Conservation (phyloP, 768 basidiomycete genomes). For the Mrakia gelida region DNA sequence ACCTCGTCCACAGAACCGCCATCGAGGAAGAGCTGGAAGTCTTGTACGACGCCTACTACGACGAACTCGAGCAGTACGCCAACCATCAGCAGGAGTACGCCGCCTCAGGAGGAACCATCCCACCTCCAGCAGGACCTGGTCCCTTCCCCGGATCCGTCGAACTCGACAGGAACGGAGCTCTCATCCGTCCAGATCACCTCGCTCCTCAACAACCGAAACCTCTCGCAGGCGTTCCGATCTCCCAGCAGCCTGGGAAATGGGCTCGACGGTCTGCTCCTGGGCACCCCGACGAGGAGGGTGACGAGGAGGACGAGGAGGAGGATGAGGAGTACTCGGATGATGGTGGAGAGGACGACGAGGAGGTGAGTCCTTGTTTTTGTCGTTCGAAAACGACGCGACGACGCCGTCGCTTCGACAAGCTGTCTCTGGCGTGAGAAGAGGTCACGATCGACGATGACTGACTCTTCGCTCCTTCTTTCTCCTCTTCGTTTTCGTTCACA, state of each 20-base stretch:
- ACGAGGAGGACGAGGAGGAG: slow-evolving; percentile 31
- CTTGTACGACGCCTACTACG: slow-evolving; percentile 99
- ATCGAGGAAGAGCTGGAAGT: slow-evolving; percentile 99
- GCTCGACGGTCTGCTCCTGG: neutral
- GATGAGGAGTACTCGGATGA: slow-evolving; percentile 33
- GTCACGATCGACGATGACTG: neutral
- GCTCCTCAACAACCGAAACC: slow-evolving; percentile 39
- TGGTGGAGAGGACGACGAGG: slow-evolving; percentile 31
- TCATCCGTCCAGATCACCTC: slow-evolving; percentile 52
- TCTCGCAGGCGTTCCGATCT: slow-evolving; percentile 33
- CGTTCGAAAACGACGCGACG: neutral
- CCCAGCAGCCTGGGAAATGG: slow-evolving; percentile 30
- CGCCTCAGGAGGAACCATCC: slow-evolving; percentile 70
- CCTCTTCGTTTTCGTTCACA: neutral
- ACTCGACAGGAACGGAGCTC: slow-evolving; percentile 81
- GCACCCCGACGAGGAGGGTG: slow-evolving; percentile 23
- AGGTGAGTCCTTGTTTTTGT: slow-evolving; percentile 6
- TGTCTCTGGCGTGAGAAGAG: neutral
- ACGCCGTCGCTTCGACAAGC: neutral
- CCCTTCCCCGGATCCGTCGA: slow-evolving; percentile 98
- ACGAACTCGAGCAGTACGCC: slow-evolving; percentile 99
- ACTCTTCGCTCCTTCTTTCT: neutral
- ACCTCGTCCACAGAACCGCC: slow-evolving; percentile 60
- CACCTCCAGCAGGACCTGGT: slow-evolving; percentile 91
- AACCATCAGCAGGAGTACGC: slow-evolving; percentile 63